A percentile compares a stretch with the other conserved stretches of the same genome.
Evolutionary conservation across 1,139 yeast genomes (phyloP).

Genomic region (Hanseniaspora gamundiae): DNA sequence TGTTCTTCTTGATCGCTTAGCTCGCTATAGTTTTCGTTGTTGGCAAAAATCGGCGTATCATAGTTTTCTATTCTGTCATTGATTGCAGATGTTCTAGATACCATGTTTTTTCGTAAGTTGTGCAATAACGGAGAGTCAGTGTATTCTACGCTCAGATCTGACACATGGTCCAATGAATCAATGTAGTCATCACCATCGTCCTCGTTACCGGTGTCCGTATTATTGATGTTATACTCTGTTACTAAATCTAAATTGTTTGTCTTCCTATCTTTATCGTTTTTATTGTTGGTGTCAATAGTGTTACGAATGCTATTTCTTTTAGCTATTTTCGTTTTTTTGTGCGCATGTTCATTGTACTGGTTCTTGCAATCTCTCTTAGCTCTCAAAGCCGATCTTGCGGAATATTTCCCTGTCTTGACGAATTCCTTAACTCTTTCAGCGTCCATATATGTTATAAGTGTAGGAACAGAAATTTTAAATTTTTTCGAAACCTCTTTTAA

Average conservation of each 20-base stretch:
- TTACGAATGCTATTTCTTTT: background rate
- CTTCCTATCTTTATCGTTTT: background rate
- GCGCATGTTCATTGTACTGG: constrained; percentile 6
- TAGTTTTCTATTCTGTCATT: background rate
- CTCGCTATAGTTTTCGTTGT: background rate
- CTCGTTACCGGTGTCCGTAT: too few species aligned
- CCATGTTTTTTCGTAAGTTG: too few species aligned
- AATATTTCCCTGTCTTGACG: constrained; percentile 7
- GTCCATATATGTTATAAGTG: constrained; percentile 8
- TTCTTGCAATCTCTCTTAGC: constrained; percentile 7
- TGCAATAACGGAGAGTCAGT: too few species aligned
- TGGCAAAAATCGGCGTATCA: background rate
- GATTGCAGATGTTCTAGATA: background rate
- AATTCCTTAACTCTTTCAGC: constrained; percentile 6
- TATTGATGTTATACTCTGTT: too few species aligned
- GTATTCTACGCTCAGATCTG: too few species aligned
- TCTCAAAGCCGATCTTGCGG: constrained; percentile 6
- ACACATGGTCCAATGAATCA: too few species aligned
- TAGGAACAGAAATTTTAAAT: constrained; percentile 7
- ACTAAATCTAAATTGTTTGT: too few species aligned
- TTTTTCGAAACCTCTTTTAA: constrained; percentile 5
- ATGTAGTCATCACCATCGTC: too few species aligned
- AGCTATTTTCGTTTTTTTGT: background rate
- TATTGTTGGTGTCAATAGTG: background rate
- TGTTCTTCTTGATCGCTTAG: background rate